Conservation (phyloP, 192 early-diverging fungal genomes). For the Coemansia guatemalensis region DNA sequence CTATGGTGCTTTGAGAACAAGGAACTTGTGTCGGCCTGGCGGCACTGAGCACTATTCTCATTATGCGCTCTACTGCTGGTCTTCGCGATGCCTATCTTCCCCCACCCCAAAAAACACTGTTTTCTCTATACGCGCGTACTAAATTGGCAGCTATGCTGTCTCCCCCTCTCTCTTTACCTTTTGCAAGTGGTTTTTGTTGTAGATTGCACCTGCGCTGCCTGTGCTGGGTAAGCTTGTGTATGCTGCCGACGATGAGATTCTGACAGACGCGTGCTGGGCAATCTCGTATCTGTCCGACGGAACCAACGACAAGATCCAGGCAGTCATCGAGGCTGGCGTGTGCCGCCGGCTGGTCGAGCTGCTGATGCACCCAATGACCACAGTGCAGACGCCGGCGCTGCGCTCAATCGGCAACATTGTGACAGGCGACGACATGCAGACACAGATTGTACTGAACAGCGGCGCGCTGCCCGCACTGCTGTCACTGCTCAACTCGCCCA, state of each 20-base stretch:
- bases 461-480: slow-evolving; percentile 83
- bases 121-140: too few species aligned
- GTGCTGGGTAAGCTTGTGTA: slow-evolving; percentile 90
- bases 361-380: slow-evolving; percentile 80
- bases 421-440: slow-evolving; percentile 97
- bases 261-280: slow-evolving; percentile 99
- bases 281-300: slow-evolving; percentile 99
- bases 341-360: slow-evolving; percentile 93
- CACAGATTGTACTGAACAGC: slow-evolving; percentile 92
- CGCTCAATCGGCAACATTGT: slow-evolving; percentile 99
- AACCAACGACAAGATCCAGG: slow-evolving; percentile 95
- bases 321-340: slow-evolving; percentile 94
- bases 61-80: slow-evolving; percentile 8
- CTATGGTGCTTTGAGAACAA: slow-evolving; percentile 46
- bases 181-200: slow-evolving; percentile 14
- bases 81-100: neutral
- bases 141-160: neutral
- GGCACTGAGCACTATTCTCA: slow-evolving; percentile 2
- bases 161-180: neutral
- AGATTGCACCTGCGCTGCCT: slow-evolving; percentile 86
- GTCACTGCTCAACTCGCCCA: slow-evolving; percentile 78
- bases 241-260: slow-evolving; percentile 89
- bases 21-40: slow-evolving; percentile 4
- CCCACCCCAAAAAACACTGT: neutral
- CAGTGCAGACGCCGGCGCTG: slow-evolving; percentile 95